Conservation (phyloP, 345 rosid genomes). For the Acer yangbiense region DNA sequence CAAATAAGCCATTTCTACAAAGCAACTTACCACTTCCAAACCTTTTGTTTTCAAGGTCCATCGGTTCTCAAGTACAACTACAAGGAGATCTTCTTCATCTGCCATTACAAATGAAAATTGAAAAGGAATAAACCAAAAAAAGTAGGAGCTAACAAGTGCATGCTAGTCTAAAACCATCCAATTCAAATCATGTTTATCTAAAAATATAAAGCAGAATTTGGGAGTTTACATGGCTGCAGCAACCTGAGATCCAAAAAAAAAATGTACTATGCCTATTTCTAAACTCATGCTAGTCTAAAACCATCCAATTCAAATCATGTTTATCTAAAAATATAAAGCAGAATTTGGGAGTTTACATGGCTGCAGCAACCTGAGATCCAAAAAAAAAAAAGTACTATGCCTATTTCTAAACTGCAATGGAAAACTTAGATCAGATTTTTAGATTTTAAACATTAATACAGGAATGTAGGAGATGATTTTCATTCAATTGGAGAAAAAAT, state of each 20-base stretch:
- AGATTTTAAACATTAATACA: neutral
- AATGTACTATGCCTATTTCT: too few relatives aligned
- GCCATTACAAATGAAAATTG: neutral
- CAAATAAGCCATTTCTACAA: neutral
- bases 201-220: neutral
- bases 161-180: neutral
- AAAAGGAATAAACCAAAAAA: neutral
- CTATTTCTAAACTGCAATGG: too few relatives aligned
- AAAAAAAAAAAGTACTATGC: neutral
- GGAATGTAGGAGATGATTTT: too few relatives aligned
- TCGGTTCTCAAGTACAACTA: neutral
- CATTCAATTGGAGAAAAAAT: too few relatives aligned
- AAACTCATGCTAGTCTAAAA: neutral
- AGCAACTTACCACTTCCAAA: constrained; percentile 19
- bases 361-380: neutral
- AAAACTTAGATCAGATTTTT: neutral
- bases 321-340: neutral
- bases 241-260: neutral
- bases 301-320: neutral
- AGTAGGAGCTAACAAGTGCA: neutral
- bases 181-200: neutral
- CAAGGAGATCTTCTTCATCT: constrained; percentile 9
- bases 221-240: neutral
- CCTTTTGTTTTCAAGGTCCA: constrained; percentile 20
- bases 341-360: neutral